Conservation (phyloP, 2,329 filamentous ascomycete genomes). For the Aspergillus ibericus region DNA sequence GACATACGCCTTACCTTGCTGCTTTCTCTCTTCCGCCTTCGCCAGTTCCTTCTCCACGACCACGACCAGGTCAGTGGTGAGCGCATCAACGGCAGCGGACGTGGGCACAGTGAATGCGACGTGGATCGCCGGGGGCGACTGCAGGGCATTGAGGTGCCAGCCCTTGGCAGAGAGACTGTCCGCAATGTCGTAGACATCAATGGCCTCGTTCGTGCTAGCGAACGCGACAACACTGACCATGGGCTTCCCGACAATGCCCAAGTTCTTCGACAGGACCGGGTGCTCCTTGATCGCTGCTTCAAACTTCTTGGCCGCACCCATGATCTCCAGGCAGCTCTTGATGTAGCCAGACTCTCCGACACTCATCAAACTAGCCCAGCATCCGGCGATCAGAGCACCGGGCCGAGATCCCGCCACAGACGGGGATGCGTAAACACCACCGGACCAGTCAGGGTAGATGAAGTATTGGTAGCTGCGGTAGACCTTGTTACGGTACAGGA, state of each 20-base stretch:
- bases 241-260: conserved; percentile 79
- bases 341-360: conserved; percentile 88
- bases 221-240: conserved; percentile 91
- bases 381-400: conserved; percentile 90
- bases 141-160: conserved; percentile 95
- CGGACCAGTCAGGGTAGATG: conserved; percentile 89
- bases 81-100: conserved; percentile 73
- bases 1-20: conserved; percentile 56
- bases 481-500: conserved; percentile 79
- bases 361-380: conserved; percentile 89
- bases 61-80: conserved; percentile 68
- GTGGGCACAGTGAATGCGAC: conserved; percentile 90
- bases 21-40: conserved; percentile 69
- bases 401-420: conserved; percentile 88
- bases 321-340: conserved; percentile 81
- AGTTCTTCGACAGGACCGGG: conserved; percentile 67
- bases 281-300: conserved; percentile 70
- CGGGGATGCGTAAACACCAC: conserved; percentile 92
- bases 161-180: conserved; percentile 81
- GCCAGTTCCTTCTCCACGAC: conserved; percentile 69
- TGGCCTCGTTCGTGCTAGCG: conserved; percentile 63
- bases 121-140: conserved; percentile 88
- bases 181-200: conserved; percentile 92
- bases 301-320: conserved; percentile 82
- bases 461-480: conserved; percentile 94